These are phyloP conservation scores for Chalaropsis ovoidea DNA, from an alignment of 2,329 filamentous ascomycete genomes.

Conservation along the genomic window DNA sequence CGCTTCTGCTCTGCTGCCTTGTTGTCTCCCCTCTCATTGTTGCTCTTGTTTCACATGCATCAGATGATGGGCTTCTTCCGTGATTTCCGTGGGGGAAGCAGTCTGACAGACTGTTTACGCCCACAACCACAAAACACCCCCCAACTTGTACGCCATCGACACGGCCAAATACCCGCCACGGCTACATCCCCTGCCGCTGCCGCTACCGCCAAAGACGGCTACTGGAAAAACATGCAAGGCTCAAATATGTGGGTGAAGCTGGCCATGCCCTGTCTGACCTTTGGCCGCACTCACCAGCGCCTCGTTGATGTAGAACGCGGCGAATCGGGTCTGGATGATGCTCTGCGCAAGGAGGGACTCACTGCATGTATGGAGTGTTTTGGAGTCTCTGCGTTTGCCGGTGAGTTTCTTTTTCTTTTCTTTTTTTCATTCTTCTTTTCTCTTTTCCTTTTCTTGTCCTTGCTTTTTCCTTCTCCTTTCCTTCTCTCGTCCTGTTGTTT, in stretches of 20 bases:
- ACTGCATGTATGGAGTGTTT: slow-evolving; percentile 21
- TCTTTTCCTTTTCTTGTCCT: not conserved
- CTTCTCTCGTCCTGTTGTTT: not conserved
- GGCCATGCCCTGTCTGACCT: slow-evolving; percentile 22
- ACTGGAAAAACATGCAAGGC: slow-evolving; percentile 20
- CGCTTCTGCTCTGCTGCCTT: not conserved
- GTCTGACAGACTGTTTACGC: not conserved
- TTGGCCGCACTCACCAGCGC: slow-evolving; percentile 22
- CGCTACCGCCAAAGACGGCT: not conserved
- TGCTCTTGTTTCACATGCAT: not conserved
- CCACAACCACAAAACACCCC: not conserved
- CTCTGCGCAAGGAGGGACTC: slow-evolving; percentile 21
- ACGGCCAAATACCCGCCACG: not conserved
- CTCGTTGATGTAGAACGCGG: slow-evolving; percentile 24
- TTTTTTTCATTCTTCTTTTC: not conserved
- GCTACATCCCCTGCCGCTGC: not conserved
- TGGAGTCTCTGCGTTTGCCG: slow-evolving; percentile 17
- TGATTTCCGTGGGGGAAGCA: slow-evolving; percentile 5
- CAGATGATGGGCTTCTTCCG: not conserved
- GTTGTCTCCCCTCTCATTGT: not conserved
- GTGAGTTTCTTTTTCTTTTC: slow-evolving; percentile 10
- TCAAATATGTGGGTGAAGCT: slow-evolving; percentile 21
- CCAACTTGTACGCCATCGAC: not conserved
- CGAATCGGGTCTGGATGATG: slow-evolving; percentile 20
- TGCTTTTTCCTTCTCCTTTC: not conserved